Evolutionary conservation across 139 green algal genomes (phyloP).

Genomic region (Zygnema cylindricum): DNA sequence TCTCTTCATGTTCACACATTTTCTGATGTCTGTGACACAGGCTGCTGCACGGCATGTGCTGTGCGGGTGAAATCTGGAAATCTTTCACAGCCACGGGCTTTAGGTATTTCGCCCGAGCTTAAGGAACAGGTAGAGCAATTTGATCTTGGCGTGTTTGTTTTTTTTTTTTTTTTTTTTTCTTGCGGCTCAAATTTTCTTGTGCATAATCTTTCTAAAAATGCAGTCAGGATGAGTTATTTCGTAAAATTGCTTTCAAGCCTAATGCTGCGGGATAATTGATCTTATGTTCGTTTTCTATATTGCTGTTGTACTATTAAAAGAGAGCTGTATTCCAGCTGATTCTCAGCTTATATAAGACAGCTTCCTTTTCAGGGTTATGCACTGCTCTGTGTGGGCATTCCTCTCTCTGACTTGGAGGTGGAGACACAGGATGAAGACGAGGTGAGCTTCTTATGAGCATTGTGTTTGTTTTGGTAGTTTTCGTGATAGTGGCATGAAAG

Average conservation of each 20-base stretch:
- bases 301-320: no score
- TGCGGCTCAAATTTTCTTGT: no score
- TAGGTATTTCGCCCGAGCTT: conserved; percentile 76
- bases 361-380: conserved; percentile 77
- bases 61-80: conserved; percentile 81
- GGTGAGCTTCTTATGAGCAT: conserved; percentile 62
- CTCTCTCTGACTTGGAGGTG: conserved; percentile 81
- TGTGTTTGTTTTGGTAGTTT: neutral
- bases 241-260: no score
- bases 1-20: no score
- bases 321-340: no score
- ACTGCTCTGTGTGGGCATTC: conserved; percentile 93
- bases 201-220: no score
- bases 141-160: no score
- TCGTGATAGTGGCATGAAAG: neutral
- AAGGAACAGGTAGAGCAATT: conserved; percentile 61
- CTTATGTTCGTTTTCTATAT: no score
- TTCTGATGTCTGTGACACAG: conserved; percentile 81
- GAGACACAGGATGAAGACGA: conserved; percentile 85
- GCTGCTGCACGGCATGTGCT: conserved; percentile 96
- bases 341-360: no score
- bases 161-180: no score
- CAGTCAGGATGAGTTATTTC: no score
- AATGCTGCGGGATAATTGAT: no score
- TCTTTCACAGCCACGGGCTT: conserved; percentile 75